Percentiles rank a stretch among this genome's conserved stretches.
These are phyloP conservation scores for Eremochloa ophiuroides DNA, from an alignment of 176 grass and related monocot genomes.

Conservation along the genomic window DNA sequence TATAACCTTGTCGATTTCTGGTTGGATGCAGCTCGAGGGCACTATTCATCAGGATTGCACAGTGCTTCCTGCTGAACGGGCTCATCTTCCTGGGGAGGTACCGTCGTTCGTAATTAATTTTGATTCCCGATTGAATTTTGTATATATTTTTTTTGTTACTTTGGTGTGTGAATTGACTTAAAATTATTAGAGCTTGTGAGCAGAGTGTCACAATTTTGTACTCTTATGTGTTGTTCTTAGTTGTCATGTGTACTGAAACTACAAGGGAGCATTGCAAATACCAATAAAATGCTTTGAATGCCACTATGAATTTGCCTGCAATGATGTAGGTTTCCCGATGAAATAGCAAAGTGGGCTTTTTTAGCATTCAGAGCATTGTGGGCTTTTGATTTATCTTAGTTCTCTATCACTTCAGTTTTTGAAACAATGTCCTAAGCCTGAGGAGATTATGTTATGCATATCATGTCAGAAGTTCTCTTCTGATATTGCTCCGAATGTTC, in stretches of 20 bases:
- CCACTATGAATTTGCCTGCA: background rate
- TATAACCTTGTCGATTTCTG: conserved; percentile 14
- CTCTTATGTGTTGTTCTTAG: background rate
- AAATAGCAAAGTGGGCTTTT: background rate
- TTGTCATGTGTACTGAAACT: background rate
- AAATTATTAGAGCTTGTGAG: background rate
- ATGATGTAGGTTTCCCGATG: background rate
- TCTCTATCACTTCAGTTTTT: conserved; percentile 1
- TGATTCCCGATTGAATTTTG: background rate
- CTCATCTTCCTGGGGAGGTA: conserved; percentile 95
- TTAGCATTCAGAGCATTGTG: background rate
- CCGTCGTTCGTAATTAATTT: conserved; percentile 9
- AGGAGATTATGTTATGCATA: background rate
- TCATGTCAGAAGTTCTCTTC: background rate
- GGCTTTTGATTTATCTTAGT: background rate
- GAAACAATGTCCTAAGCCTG: background rate
- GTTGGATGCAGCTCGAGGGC: conserved; percentile 57
- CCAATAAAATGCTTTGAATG: background rate
- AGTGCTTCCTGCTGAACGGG: conserved; percentile 94
- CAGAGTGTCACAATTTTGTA: background rate
- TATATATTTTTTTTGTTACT: background rate
- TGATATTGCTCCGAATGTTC: conserved; percentile 11
- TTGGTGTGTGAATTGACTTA: background rate
- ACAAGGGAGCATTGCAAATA: background rate
- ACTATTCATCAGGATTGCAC: conserved; percentile 63